These are phyloP conservation scores for Tuber melanosporum DNA, from an alignment of 495 filamentous ascomycete genomes.

Conservation along the genomic window DNA sequence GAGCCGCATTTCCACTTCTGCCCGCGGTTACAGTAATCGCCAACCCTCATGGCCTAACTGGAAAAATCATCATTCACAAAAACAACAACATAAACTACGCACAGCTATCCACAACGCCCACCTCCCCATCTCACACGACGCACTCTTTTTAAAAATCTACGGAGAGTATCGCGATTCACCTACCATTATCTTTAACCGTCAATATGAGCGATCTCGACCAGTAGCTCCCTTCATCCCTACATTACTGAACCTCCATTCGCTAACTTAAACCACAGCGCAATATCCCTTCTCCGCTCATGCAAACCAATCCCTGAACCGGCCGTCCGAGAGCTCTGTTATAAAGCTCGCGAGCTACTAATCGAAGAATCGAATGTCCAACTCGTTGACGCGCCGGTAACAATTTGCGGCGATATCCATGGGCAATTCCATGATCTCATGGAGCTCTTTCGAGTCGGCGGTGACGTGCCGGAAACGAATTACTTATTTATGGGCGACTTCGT, in stretches of 20 bases:
- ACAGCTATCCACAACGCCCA: neutral
- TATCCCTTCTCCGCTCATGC: constrained; percentile 87
- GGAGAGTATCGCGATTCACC: neutral
- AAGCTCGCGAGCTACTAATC: constrained; percentile 90
- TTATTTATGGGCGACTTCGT: constrained; percentile 99
- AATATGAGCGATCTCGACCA: constrained; percentile 82
- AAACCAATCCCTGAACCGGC: constrained; percentile 91
- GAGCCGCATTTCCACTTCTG: constrained; percentile 7
- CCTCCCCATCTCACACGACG: neutral
- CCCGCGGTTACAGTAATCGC: constrained; percentile 9
- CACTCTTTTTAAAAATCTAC: constrained; percentile 2
- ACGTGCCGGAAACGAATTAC: constrained; percentile 95
- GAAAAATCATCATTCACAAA: neutral
- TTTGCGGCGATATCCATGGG: constrained; percentile 97
- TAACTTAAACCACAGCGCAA: constrained; percentile 57
- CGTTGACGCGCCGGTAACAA: constrained; percentile 93
- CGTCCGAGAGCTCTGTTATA: constrained; percentile 95
- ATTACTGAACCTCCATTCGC: neutral
- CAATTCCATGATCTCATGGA: constrained; percentile 99
- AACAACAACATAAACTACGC: constrained; percentile 11
- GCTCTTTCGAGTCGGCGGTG: constrained; percentile 89
- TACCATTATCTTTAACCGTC: constrained; percentile 12
- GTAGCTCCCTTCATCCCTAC: constrained; percentile 46
- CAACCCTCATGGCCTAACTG: neutral
- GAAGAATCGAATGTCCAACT: constrained; percentile 97